Percentiles rank a stretch among this genome's conserved stretches.
These are phyloP conservation scores for Prunella vulgaris DNA, from an alignment of 257 asterid species.

Conservation along the genomic window DNA sequence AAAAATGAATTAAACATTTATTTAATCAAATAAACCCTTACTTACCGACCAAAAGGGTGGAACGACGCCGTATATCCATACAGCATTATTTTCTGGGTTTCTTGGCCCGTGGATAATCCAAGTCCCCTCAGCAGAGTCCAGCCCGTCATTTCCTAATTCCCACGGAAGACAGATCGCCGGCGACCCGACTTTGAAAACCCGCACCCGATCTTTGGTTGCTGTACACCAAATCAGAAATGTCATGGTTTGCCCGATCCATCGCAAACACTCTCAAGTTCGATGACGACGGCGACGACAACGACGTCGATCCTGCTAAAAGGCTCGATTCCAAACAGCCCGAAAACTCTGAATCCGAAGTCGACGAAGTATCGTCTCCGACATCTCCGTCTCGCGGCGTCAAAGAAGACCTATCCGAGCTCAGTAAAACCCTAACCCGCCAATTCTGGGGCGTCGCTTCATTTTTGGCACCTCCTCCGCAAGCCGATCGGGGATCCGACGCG, in stretches of 20 bases:
- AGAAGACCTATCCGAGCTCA: conserved; percentile 90
- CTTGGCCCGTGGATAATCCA: too few relatives aligned
- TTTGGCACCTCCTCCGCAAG: conserved; percentile 83
- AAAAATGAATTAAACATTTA: too few relatives aligned
- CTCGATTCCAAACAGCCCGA: conserved; percentile 21
- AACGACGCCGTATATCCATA: too few relatives aligned
- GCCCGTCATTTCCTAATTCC: conserved; percentile 23
- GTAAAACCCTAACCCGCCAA: conserved; percentile 81
- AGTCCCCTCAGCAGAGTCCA: conserved; percentile 16
- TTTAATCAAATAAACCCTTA: too few relatives aligned
- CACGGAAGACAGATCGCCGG: conserved; percentile 32
- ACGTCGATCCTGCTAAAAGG: conserved; percentile 13
- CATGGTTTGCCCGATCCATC: conserved; percentile 96
- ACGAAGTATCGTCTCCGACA: conserved; percentile 37
- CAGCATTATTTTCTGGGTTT: too few relatives aligned
- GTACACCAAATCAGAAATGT: conserved; percentile 39
- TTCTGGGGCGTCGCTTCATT: conserved; percentile 99
- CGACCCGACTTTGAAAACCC: conserved; percentile 20
- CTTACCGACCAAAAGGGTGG: too few relatives aligned
- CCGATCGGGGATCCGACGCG: conserved; percentile 33
- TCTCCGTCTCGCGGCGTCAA: conserved; percentile 82
- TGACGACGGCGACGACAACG: conserved; percentile 44
- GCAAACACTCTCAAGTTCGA: conserved; percentile 82
- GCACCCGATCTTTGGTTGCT: not conserved
- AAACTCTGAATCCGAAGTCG: conserved; percentile 28